These are phyloP conservation scores for Corchorus capsularis DNA, from an alignment of 345 rosid species.

Conservation along the genomic window DNA sequence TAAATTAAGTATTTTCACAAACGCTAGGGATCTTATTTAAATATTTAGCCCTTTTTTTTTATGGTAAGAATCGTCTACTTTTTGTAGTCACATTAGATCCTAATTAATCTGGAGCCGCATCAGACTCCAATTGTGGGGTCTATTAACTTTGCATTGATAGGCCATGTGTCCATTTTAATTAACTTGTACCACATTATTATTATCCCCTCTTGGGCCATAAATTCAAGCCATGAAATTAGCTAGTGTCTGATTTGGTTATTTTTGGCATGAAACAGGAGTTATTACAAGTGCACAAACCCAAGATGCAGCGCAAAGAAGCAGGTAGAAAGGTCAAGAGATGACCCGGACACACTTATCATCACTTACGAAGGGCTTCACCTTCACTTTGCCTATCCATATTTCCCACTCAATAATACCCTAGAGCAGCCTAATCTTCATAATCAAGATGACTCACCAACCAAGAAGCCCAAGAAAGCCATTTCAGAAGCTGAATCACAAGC, in stretches of 20 bases:
- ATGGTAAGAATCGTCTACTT: too few species aligned
- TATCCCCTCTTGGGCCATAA: not conserved
- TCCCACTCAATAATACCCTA: conserved; percentile 22
- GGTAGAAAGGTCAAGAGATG: conserved; percentile 72
- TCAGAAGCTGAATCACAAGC: conserved; percentile 23
- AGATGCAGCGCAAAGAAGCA: conserved; percentile 85
- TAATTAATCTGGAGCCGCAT: too few species aligned
- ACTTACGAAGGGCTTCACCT: conserved; percentile 89
- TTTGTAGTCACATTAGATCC: too few species aligned
- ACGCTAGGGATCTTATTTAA: too few species aligned
- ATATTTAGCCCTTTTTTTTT: too few species aligned
- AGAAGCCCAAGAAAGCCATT: conserved; percentile 41
- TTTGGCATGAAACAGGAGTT: conserved; percentile 56
- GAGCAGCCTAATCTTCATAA: conserved; percentile 11
- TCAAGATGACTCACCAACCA: conserved; percentile 32
- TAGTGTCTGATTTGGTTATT: not conserved
- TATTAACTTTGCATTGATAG: not conserved
- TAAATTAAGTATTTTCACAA: too few species aligned
- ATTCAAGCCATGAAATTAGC: not conserved
- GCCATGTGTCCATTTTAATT: not conserved
- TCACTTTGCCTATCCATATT: conserved; percentile 61
- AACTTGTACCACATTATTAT: too few species aligned
- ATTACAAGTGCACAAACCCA: conserved; percentile 84
- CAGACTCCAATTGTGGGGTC: too few species aligned
- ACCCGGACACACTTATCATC: conserved; percentile 62